These are phyloP conservation scores for Sphenostylis stenocarpa DNA, from an alignment of 306 rosid genomes.

Conservation along the genomic window DNA sequence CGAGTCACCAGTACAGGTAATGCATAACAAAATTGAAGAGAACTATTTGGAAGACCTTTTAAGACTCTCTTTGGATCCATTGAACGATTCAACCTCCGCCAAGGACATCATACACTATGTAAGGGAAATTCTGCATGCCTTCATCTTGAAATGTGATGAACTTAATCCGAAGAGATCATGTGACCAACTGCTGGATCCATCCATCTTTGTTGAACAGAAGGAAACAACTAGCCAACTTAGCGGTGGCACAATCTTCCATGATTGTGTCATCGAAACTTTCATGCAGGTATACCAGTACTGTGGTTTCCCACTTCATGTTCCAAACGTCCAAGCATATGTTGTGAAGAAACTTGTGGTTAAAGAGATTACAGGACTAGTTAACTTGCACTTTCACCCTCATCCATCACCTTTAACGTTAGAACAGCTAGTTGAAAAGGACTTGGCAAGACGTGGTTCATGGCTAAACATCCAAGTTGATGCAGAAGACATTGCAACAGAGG, in stretches of 20 bases:
- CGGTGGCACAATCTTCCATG: constrained; percentile 41
- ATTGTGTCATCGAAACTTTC: constrained; percentile 56
- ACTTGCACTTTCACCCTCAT: constrained; percentile 33
- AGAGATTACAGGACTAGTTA: constrained; percentile 48
- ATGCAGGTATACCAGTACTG: constrained; percentile 39
- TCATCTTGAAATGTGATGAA: constrained; percentile 54
- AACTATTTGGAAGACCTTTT: constrained; percentile 29
- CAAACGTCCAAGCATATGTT: constrained; percentile 36
- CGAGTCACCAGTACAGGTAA: constrained; percentile 29
- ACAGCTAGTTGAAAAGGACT: constrained; percentile 51
- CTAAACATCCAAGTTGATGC: constrained; percentile 40
- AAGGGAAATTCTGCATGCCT: constrained; percentile 46
- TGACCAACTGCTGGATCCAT: constrained; percentile 38
- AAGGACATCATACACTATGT: constrained; percentile 35
- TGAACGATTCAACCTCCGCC: constrained; percentile 26
- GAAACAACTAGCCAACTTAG: constrained; percentile 38
- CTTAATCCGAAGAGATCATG: constrained; percentile 39
- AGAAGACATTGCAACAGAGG: constrained; percentile 45
- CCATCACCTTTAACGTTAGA: constrained; percentile 40
- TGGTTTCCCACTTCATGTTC: constrained; percentile 44
- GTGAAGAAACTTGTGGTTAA: constrained; percentile 40
- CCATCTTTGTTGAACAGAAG: constrained; percentile 48
- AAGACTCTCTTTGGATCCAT: constrained; percentile 25
- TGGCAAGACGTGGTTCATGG: constrained; percentile 56
- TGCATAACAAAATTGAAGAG: constrained; percentile 29